Conservation (phyloP, 2,329 filamentous ascomycete species). For the Neonectria punicea region DNA sequence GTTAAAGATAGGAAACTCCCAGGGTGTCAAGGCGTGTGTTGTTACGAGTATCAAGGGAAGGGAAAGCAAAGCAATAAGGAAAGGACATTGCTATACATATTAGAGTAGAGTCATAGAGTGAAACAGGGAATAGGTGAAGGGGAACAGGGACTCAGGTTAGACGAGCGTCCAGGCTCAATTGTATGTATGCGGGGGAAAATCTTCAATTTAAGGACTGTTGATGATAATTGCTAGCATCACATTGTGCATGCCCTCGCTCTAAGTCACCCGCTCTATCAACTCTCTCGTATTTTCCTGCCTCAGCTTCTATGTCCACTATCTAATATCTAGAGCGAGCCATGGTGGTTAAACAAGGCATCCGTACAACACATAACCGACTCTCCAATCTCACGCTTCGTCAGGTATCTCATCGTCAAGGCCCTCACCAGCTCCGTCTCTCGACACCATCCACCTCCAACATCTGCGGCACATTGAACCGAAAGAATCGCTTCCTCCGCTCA, state of each 20-base stretch:
- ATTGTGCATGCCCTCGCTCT: background rate
- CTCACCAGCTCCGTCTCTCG: background rate
- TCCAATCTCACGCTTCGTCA: background rate
- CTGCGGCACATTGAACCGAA: background rate
- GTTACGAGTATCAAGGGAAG: background rate
- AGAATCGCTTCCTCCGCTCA: background rate
- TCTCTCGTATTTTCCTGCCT: too few relatives aligned
- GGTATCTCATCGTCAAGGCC: background rate
- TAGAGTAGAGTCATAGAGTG: constrained; percentile 7
- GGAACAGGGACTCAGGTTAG: background rate
- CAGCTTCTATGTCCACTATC: too few relatives aligned
- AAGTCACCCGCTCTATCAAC: too few relatives aligned
- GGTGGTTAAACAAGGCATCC: background rate
- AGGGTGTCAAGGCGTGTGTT: background rate
- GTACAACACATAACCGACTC: background rate
- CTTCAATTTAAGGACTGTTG: background rate
- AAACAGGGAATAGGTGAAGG: background rate
- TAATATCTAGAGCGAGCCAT: background rate
- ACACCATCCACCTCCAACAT: background rate
- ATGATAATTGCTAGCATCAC: background rate
- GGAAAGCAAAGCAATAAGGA: background rate
- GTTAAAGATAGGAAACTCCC: background rate
- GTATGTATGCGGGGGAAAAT: background rate
- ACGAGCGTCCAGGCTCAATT: background rate
- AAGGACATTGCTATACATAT: background rate